Percentiles rank a stretch among this genome's conserved stretches.
These are phyloP conservation scores for Harringtonia aguacate DNA, from an alignment of 2,329 filamentous ascomycete species.

Conservation along the genomic window DNA sequence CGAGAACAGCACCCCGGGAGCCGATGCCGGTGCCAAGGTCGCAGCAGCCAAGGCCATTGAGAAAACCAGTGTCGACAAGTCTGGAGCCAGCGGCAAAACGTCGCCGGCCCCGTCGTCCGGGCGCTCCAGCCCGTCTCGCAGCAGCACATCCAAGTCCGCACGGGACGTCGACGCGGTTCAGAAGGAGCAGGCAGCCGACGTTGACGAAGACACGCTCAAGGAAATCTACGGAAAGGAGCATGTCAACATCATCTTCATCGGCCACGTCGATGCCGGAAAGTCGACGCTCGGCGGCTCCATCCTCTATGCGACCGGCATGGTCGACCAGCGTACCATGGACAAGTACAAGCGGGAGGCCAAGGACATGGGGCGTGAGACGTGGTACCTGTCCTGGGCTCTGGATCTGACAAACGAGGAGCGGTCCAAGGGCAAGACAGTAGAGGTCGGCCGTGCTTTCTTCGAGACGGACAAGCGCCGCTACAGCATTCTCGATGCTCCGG, in stretches of 20 bases:
- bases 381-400: constrained; percentile 97
- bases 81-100: constrained; percentile 55
- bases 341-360: constrained; percentile 97
- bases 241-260: constrained; percentile 94
- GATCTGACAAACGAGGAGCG: constrained; percentile 96
- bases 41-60: constrained; percentile 50
- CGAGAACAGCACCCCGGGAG: constrained; percentile 19
- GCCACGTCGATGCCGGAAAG: constrained; percentile 94
- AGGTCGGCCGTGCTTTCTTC: constrained; percentile 92
- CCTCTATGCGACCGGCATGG: constrained; percentile 91
- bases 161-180: constrained; percentile 75
- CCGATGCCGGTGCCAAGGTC: constrained; percentile 14
- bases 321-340: constrained; percentile 96
- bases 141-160: constrained; percentile 32
- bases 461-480: constrained; percentile 95
- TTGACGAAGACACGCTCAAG: constrained; percentile 63
- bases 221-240: constrained; percentile 94
- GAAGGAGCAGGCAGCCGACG: constrained; percentile 69
- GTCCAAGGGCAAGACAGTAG: constrained; percentile 93
- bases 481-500: constrained; percentile 92
- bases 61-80: constrained; percentile 75
- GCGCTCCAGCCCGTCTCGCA: constrained; percentile 65
- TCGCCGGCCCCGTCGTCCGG: constrained; percentile 78
- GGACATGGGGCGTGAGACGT: constrained; percentile 91
- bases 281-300: constrained; percentile 92